phyloP scores from a whole-genome alignment of 164 flowering plant genomes.

The Aristolochia contorta region DNA sequence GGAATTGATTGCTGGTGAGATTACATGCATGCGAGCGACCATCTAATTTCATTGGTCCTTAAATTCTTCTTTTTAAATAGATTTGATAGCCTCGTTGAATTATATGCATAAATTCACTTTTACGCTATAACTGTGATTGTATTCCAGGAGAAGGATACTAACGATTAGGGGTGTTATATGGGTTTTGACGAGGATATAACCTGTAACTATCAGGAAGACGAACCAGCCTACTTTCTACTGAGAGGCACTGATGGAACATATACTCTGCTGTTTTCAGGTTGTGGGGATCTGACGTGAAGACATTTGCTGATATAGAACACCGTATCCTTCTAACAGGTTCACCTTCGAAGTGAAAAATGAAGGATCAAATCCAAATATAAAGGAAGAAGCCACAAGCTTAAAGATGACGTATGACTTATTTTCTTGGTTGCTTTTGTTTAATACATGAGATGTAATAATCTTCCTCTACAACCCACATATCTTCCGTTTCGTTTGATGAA shows the following conservation, averaged over 20 bases:
- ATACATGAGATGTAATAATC: too few relatives aligned
- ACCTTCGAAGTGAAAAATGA: neutral
- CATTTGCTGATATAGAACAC: conserved; percentile 20
- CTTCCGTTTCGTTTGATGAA: too few relatives aligned
- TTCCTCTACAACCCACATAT: too few relatives aligned
- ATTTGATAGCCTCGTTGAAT: neutral
- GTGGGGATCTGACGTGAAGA: conserved; percentile 55
- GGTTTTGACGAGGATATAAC: neutral
- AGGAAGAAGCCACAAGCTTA: too few relatives aligned
- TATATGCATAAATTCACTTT: neutral
- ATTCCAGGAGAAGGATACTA: neutral
- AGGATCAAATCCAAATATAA: too few relatives aligned
- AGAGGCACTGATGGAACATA: neutral
- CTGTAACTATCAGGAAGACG: neutral
- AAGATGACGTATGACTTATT: too few relatives aligned
- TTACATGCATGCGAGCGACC: neutral
- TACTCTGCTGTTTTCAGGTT: conserved; percentile 42
- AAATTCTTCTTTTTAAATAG: too few relatives aligned
- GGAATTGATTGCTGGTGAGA: conserved; percentile 87
- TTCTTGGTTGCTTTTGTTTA: too few relatives aligned
- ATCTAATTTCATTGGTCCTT: neutral
- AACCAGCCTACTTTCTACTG: neutral
- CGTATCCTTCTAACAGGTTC: conserved; percentile 13
- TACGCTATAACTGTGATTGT: neutral
- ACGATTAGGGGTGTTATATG: neutral